Evolutionary conservation across 148 eudicot genomes (phyloP).

Genomic region (Drosera capensis): DNA sequence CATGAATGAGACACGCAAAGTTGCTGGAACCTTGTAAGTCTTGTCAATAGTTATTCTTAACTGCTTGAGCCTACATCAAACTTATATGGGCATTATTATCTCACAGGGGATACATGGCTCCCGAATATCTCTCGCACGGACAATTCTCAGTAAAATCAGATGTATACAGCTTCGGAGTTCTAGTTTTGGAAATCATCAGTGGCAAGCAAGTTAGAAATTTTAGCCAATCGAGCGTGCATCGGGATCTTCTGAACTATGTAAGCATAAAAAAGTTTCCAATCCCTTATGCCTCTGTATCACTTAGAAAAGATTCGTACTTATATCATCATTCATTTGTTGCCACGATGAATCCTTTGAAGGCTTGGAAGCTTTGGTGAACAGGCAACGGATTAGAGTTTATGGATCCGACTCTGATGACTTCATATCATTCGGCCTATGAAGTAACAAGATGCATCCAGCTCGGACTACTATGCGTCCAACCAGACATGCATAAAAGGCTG

Average conservation of each 20-base stretch:
- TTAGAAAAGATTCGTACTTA: neutral
- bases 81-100: slow-evolving; percentile 3
- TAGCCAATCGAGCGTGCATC: neutral
- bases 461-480: too few species aligned
- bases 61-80: neutral
- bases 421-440: too few species aligned
- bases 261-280: slow-evolving; percentile 3
- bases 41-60: too few species aligned
- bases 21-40: slow-evolving; percentile 30
- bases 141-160: slow-evolving; percentile 14
- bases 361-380: too few species aligned
- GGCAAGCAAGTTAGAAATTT: slow-evolving; percentile 9
- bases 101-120: slow-evolving; percentile 28
- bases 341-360: neutral
- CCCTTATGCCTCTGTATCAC: neutral
- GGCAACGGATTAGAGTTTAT: too few species aligned
- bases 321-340: neutral
- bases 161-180: slow-evolving; percentile 16
- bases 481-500: too few species aligned
- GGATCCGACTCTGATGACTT: too few species aligned
- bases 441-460: too few species aligned
- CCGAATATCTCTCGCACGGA: slow-evolving; percentile 13
- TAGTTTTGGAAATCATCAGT: slow-evolving; percentile 21
- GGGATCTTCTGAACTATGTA: slow-evolving; percentile 22
- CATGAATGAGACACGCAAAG: neutral